Percentiles rank a stretch among this genome's conserved stretches.
Evolutionary conservation across 2,329 filamentous ascomycete species (phyloP).

Genomic region (Monosporascus sp.): DNA sequence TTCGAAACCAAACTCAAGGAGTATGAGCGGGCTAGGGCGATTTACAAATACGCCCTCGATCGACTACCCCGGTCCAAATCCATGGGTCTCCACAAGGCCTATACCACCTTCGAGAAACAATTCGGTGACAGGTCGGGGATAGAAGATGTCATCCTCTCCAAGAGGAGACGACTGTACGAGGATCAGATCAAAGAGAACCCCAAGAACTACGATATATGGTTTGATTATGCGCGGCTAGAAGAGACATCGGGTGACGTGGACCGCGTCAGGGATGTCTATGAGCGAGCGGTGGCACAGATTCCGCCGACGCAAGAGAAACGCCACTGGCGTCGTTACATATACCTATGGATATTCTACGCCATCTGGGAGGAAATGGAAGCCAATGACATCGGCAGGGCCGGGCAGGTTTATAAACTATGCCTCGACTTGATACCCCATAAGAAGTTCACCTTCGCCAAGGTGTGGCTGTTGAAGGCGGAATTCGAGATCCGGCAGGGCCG

Average conservation of each 20-base stretch:
- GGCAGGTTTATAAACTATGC: slow-evolving; percentile 87
- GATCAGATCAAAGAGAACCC: slow-evolving; percentile 89
- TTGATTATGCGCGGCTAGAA: slow-evolving; percentile 88
- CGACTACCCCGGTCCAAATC: slow-evolving; percentile 85
- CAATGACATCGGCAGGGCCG: slow-evolving; percentile 70
- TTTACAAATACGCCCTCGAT: slow-evolving; percentile 95
- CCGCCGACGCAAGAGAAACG: slow-evolving; percentile 94
- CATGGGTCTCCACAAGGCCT: slow-evolving; percentile 80
- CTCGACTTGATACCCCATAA: slow-evolving; percentile 88
- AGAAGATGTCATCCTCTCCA: slow-evolving; percentile 92
- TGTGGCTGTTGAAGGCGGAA: slow-evolving; percentile 90
- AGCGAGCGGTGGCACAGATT: slow-evolving; percentile 90
- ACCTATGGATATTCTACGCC: slow-evolving; percentile 96
- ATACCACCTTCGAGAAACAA: slow-evolving; percentile 97
- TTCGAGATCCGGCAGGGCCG: slow-evolving; percentile 89
- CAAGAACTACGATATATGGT: slow-evolving; percentile 96
- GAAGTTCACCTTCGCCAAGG: slow-evolving; percentile 93
- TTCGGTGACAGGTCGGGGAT: slow-evolving; percentile 91
- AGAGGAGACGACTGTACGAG: slow-evolving; percentile 88
- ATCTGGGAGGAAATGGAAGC: slow-evolving; percentile 89
- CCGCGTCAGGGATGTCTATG: slow-evolving; percentile 85
- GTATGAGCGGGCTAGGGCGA: slow-evolving; percentile 85
- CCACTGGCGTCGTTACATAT: slow-evolving; percentile 96
- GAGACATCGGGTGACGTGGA: slow-evolving; percentile 79
- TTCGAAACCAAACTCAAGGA: slow-evolving; percentile 95